These are phyloP conservation scores for Eucalyptus caleyi DNA, from an alignment of 345 rosid species.

Conservation along the genomic window DNA sequence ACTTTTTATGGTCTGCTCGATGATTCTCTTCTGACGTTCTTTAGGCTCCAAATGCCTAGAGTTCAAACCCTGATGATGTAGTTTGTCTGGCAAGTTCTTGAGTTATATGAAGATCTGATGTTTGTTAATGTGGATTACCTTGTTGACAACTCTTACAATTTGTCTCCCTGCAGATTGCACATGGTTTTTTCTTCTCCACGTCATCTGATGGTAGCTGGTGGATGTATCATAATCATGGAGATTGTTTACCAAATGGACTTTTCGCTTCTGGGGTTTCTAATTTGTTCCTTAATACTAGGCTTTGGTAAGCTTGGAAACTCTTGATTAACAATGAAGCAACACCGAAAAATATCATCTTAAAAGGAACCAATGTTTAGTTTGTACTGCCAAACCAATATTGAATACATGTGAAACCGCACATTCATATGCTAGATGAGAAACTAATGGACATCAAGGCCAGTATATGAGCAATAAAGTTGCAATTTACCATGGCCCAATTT, in stretches of 20 bases:
- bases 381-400: background rate
- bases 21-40: background rate
- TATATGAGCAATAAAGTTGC: background rate
- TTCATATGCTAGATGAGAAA: background rate
- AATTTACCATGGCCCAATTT: background rate
- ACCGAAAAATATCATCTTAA: background rate
- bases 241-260: constrained; percentile 74
- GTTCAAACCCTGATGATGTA: background rate
- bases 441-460: background rate
- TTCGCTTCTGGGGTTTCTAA: constrained; percentile 65
- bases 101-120: background rate
- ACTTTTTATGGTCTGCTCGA: background rate
- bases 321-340: background rate
- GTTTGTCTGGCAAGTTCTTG: background rate
- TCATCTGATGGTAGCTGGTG: constrained; percentile 85
- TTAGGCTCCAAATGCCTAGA: background rate
- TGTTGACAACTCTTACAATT: background rate
- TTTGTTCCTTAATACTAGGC: constrained; percentile 72
- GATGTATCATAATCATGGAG: constrained; percentile 78
- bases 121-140: background rate
- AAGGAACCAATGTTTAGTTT: background rate
- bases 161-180: constrained; percentile 50
- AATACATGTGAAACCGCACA: background rate
- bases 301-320: constrained; percentile 33
- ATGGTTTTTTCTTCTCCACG: constrained; percentile 99